Evolutionary conservation across 2,329 filamentous ascomycete genomes (phyloP).

Genomic region (Knufia fluminis): DNA sequence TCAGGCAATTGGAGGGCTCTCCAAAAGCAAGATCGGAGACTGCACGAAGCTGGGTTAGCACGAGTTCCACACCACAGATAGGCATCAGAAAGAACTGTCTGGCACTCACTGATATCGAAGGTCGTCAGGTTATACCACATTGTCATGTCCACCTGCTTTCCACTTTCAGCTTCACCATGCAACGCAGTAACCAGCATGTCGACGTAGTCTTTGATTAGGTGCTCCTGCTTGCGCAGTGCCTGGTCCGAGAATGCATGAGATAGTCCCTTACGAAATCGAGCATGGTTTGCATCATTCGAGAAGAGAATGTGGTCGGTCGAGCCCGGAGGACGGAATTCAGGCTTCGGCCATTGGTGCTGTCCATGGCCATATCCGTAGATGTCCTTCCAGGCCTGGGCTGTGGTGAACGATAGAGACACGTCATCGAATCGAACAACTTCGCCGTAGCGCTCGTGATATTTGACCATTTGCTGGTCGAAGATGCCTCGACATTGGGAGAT

Average conservation of each 20-base stretch:
- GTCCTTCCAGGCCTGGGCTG: conserved; percentile 24
- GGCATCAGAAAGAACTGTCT: neutral
- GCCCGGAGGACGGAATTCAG: neutral
- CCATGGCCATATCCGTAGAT: conserved; percentile 25
- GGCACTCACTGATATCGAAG: conserved; percentile 16
- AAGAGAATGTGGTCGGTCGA: conserved; percentile 2
- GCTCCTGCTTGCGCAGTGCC: conserved; percentile 32
- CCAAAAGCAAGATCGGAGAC: conserved; percentile 23
- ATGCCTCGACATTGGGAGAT: conserved; percentile 4
- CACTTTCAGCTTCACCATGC: neutral
- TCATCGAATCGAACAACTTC: conserved; percentile 26
- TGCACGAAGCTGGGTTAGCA: conserved; percentile 10
- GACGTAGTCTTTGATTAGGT: conserved; percentile 14
- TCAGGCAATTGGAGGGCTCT: conserved; percentile 24
- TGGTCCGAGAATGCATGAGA: conserved; percentile 36
- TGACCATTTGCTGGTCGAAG: neutral
- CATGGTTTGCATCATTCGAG: conserved; percentile 23
- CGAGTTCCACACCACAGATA: neutral
- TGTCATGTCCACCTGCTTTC: conserved; percentile 9
- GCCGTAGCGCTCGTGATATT: conserved; percentile 24
- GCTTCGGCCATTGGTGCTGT: conserved; percentile 23
- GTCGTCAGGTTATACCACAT: conserved; percentile 19
- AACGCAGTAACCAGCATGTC: conserved; percentile 12
- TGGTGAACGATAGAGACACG: conserved; percentile 24
- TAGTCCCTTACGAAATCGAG: conserved; percentile 26